phyloP scores from a whole-genome alignment of 345 rosid species.

The Triadica sebifera region DNA sequence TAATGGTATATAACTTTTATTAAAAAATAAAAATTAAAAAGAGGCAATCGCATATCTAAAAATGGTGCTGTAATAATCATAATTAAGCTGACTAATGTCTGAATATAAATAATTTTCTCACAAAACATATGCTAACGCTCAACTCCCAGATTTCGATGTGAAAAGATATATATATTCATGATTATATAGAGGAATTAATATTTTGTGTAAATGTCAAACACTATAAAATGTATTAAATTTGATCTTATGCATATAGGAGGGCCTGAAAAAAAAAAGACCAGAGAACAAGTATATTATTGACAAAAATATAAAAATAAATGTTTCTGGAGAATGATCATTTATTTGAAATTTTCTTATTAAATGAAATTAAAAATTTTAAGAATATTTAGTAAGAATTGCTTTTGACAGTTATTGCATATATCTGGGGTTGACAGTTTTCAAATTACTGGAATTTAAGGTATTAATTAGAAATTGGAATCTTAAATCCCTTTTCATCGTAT shows the following conservation, averaged over 20 bases:
- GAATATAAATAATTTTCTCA: neutral
- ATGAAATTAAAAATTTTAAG: neutral
- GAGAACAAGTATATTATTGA: no score
- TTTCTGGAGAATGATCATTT: neutral
- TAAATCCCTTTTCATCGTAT: neutral
- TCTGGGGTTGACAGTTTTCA: neutral
- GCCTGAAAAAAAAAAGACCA: no score
- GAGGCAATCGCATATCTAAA: no score
- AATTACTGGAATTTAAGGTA: neutral
- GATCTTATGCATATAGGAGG: no score
- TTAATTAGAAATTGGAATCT: neutral
- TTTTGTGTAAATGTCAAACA: neutral
- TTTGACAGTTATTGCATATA: constrained; percentile 2
- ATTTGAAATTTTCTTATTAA: neutral
- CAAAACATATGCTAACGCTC: neutral
- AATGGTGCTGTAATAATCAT: no score
- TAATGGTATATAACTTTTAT: no score
- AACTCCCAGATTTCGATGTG: neutral
- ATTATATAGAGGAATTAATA: neutral
- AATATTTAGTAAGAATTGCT: neutral
- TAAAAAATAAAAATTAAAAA: no score
- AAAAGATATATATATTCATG: neutral
- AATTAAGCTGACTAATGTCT: neutral
- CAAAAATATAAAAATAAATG: neutral
- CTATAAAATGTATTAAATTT: neutral